A percentile compares a stretch with the other conserved stretches of the same genome.
phyloP scores from a whole-genome alignment of 75 land plant species.

The Cryptomeria japonica region DNA sequence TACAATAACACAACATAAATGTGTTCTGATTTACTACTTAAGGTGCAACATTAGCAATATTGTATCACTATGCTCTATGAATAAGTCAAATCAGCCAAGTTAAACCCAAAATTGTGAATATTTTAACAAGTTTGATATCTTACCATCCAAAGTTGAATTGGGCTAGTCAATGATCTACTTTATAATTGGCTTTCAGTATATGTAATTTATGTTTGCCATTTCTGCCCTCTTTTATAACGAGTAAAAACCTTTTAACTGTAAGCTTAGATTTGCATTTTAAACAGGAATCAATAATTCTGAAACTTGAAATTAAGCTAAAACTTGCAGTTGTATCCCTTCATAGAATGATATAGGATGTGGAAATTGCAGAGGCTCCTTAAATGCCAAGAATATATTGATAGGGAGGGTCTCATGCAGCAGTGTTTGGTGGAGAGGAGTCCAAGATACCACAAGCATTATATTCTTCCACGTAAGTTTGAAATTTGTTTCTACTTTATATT shows the following conservation, averaged over 20 bases:
- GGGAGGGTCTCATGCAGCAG: slow-evolving; percentile 67
- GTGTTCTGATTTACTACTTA: neutral
- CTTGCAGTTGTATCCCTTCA: neutral
- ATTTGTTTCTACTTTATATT: neutral
- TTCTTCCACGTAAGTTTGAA: slow-evolving; percentile 54
- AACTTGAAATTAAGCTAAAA: neutral
- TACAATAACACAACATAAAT: neutral
- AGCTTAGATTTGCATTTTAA: neutral
- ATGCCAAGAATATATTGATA: slow-evolving; percentile 62
- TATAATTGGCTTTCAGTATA: neutral
- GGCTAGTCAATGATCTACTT: neutral
- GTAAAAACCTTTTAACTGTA: neutral
- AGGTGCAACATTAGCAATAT: neutral
- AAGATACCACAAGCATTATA: slow-evolving; percentile 64
- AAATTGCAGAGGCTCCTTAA: slow-evolving; percentile 46
- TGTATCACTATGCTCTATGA: neutral
- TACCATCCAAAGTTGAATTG: neutral
- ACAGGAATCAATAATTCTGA: neutral
- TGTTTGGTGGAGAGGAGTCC: slow-evolving; percentile 50
- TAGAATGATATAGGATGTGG: neutral
- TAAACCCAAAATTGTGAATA: neutral
- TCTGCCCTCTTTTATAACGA: neutral
- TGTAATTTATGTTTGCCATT: neutral
- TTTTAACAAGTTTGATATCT: neutral
- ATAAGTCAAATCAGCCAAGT: neutral